Conservation (phyloP, 2,329 filamentous ascomycete species). For the Albophoma yamanashiensis region DNA sequence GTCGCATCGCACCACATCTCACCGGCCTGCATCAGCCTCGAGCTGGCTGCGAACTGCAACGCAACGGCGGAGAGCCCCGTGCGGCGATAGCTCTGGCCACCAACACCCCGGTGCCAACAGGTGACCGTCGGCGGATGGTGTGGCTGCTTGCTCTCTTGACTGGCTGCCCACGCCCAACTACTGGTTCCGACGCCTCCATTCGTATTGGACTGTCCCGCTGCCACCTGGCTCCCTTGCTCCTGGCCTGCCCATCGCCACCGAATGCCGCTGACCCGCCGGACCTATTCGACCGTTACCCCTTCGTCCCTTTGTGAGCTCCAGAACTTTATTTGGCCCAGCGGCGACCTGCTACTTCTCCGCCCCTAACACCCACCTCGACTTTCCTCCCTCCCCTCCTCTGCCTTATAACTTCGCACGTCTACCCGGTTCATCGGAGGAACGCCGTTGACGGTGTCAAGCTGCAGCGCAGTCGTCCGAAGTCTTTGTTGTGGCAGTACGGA, state of each 20-base stretch:
- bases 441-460: neutral
- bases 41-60: neutral
- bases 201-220: neutral
- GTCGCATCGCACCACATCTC: constrained; percentile 1
- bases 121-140: neutral
- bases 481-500: neutral
- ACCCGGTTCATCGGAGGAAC: neutral
- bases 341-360: neutral
- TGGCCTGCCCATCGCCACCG: neutral
- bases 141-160: neutral
- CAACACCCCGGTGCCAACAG: neutral
- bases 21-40: neutral
- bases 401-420: neutral
- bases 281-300: neutral
- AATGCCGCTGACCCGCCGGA: neutral
- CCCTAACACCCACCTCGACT: no score
- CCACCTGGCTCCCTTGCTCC: neutral
- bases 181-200: neutral
- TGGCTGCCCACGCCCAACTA: neutral
- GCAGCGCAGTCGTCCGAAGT: neutral
- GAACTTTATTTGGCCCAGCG: neutral
- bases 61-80: constrained; percentile 1
- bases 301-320: neutral
- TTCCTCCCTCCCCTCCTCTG: neutral
- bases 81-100: neutral